Percentiles rank a stretch among this genome's conserved stretches.
Conservation (phyloP, 345 rosid species). For the Chamaenerion angustifolium region DNA sequence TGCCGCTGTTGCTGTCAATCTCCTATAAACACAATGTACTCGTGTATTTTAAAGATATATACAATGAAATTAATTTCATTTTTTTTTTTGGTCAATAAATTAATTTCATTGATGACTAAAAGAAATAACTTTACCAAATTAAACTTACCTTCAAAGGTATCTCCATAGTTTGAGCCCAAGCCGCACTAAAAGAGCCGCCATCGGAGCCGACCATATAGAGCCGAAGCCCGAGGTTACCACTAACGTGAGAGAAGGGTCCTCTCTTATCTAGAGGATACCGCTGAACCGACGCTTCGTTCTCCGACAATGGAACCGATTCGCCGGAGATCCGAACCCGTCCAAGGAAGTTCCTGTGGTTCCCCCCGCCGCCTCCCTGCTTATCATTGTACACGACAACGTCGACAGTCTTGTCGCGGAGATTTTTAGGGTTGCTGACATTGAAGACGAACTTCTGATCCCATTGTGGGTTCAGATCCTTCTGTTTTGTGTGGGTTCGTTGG, state of each 20-base stretch:
- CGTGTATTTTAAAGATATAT: too few species aligned
- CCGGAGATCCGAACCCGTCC: constrained; percentile 79
- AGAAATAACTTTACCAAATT: too few species aligned
- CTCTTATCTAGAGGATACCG: constrained; percentile 77
- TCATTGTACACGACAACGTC: constrained; percentile 50
- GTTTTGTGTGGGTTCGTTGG: constrained; percentile 51
- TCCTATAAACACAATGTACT: constrained; percentile 3
- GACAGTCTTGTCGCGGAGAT: constrained; percentile 34
- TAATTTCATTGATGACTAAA: too few species aligned
- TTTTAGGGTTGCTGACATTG: constrained; percentile 20
- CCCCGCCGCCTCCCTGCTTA: constrained; percentile 20
- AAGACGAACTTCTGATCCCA: constrained; percentile 72
- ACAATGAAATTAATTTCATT: too few species aligned
- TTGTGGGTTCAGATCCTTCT: constrained; percentile 50
- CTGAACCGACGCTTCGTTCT: constrained; percentile 44
- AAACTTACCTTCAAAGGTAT: background rate
- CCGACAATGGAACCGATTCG: constrained; percentile 37
- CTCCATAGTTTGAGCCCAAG: background rate
- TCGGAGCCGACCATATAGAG: constrained; percentile 13
- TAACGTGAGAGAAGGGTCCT: constrained; percentile 58
- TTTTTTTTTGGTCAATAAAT: too few species aligned
- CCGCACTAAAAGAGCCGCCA: background rate
- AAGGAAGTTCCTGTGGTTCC: constrained; percentile 44
- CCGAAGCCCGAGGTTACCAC: constrained; percentile 57
- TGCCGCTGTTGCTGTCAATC: constrained; percentile 14